Percentiles rank a stretch among this genome's conserved stretches.
Conservation (phyloP, 2,329 filamentous ascomycete genomes). For the Ascochyta clinopodiicola region DNA sequence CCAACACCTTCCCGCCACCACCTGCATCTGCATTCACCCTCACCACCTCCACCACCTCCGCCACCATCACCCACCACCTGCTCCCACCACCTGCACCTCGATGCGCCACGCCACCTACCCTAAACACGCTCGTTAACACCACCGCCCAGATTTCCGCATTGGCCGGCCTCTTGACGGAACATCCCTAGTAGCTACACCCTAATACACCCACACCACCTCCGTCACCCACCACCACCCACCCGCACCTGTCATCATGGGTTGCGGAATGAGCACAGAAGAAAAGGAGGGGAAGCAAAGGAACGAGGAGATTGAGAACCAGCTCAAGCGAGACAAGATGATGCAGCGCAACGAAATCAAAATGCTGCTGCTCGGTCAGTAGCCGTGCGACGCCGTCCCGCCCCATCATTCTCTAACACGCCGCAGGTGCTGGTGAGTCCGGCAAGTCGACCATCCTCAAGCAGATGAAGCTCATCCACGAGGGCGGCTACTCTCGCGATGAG, state of each 20-base stretch:
- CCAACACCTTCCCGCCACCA: not conserved
- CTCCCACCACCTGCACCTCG: not conserved
- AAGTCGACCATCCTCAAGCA: slow-evolving; percentile 95
- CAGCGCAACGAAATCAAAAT: slow-evolving; percentile 99
- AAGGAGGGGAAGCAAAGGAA: slow-evolving; percentile 99
- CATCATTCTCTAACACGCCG: slow-evolving; percentile 34
- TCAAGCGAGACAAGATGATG: slow-evolving; percentile 98
- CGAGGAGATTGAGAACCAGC: slow-evolving; percentile 99
- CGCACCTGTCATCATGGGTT: slow-evolving; percentile 80
- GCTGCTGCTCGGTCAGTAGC: slow-evolving; percentile 86
- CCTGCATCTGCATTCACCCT: slow-evolving; percentile 5
- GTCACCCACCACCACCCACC: slow-evolving; percentile 16
- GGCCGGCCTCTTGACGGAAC: slow-evolving; percentile 44
- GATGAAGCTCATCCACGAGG: slow-evolving; percentile 99
- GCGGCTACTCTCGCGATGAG: slow-evolving; percentile 93
- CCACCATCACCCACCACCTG: slow-evolving; percentile 2
- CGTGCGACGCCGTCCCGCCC: slow-evolving; percentile 13
- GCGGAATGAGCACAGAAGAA: slow-evolving; percentile 99
- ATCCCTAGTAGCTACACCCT: slow-evolving; percentile 34
- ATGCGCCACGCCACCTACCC: not conserved
- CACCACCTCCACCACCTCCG: not conserved
- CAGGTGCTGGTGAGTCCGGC: slow-evolving; percentile 96
- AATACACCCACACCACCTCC: slow-evolving; percentile 32
- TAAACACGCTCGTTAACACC: slow-evolving; percentile 10
- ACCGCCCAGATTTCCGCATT: slow-evolving; percentile 39